Conservation (phyloP, 2,329 filamentous ascomycete species). For the Arthroderma sp. region DNA sequence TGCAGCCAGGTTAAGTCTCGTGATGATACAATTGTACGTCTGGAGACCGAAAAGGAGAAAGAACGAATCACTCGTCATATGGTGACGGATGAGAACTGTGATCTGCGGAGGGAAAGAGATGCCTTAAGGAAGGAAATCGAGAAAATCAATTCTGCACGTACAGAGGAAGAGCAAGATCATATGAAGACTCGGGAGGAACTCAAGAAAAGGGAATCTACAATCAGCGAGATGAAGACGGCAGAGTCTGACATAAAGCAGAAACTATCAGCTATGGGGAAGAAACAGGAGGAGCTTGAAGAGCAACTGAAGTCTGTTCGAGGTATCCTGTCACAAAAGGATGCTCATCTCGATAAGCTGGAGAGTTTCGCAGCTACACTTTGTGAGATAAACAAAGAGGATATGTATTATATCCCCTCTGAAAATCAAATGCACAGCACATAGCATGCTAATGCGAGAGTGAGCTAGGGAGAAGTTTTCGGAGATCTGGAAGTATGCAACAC, state of each 20-base stretch:
- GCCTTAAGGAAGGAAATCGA: background rate
- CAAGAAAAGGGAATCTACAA: background rate
- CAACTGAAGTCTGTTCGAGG: background rate
- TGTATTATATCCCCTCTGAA: background rate
- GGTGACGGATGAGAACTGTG: background rate
- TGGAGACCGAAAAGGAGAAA: too few species aligned
- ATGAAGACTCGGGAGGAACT: background rate
- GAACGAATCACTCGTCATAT: too few species aligned
- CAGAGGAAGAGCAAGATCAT: background rate
- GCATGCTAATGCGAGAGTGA: background rate
- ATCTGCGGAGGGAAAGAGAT: background rate
- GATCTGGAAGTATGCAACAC: background rate
- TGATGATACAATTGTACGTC: background rate
- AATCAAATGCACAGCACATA: background rate
- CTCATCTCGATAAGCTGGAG: background rate
- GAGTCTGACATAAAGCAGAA: background rate
- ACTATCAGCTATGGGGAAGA: background rate
- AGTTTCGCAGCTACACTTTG: background rate
- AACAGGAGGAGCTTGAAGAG: background rate
- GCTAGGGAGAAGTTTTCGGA: background rate
- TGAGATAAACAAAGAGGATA: background rate
- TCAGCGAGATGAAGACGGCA: background rate
- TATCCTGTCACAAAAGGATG: background rate
- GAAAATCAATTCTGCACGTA: background rate
- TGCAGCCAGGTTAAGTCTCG: background rate